A percentile compares a stretch with the other conserved stretches of the same genome.
These are phyloP conservation scores for Kwoniella sp. DNA, from an alignment of 768 basidiomycete species.

Conservation along the genomic window DNA sequence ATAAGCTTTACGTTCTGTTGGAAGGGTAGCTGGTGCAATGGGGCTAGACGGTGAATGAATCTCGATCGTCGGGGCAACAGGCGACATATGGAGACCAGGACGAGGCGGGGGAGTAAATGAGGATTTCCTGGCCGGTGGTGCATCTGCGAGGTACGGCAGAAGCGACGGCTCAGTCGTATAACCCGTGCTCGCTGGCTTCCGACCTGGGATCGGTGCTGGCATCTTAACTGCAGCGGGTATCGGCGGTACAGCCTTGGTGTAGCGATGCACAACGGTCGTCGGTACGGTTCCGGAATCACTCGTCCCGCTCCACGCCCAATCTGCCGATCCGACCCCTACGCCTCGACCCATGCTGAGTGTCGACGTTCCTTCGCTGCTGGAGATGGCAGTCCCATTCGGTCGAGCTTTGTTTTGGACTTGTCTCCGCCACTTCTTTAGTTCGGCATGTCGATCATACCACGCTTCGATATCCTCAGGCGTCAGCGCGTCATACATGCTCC, in stretches of 20 bases:
- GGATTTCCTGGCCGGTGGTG: too few relatives aligned
- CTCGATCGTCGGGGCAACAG: conserved; percentile 5
- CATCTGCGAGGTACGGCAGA: too few relatives aligned
- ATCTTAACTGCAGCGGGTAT: too few relatives aligned
- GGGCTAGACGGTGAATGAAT: conserved; percentile 2
- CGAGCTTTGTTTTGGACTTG: conserved; percentile 4
- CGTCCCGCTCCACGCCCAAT: conserved; percentile 5
- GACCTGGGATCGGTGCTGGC: too few relatives aligned
- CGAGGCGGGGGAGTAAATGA: too few relatives aligned
- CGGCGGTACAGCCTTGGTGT: too few relatives aligned
- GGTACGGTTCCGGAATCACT: conserved; percentile 10
- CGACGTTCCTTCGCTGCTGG: not conserved
- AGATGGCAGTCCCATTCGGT: not conserved
- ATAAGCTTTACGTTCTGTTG: too few relatives aligned
- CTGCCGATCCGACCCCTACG: conserved; percentile 3
- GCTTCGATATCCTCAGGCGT: conserved; percentile 8
- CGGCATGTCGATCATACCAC: conserved; percentile 8
- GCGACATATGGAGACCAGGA: too few relatives aligned
- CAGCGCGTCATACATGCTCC: conserved; percentile 13
- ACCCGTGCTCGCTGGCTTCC: too few relatives aligned
- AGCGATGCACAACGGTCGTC: not conserved
- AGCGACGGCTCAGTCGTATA: too few relatives aligned
- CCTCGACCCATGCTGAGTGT: too few relatives aligned
- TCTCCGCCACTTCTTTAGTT: conserved; percentile 18
- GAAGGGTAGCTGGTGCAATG: too few relatives aligned